Evolutionary conservation across 2,329 filamentous ascomycete genomes (phyloP), one percentile per base, ranked within the genome.

Genomic region (Pestalotiopsis sp.): DNA sequence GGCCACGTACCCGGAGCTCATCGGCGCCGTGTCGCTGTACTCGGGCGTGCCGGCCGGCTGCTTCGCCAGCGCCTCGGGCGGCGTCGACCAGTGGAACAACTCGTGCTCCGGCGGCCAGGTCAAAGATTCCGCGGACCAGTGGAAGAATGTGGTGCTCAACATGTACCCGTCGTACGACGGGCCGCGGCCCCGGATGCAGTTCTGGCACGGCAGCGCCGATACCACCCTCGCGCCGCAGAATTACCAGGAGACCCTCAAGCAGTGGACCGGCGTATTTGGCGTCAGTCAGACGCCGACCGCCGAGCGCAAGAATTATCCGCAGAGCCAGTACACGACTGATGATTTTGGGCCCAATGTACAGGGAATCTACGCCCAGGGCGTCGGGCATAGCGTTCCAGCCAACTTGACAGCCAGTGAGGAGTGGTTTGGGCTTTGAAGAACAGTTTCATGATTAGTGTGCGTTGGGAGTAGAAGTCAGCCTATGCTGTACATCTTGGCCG

Each of bases 171-270:
- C 81, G 4, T 88, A 88, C 73, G 78, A 77, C 17, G 86, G 86
- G 2, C 67, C 81, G 0, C 80, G 85, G 2, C 87, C 88, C 2
- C 83, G 81, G 67, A 86, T 90, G 83, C 85, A 87, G 75, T 83
- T 89, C 74, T 89, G 85, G 79, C 87, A 90, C 74, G 87, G 87
- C 56, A 84, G 82, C 49, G 77, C 75, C 2, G 87, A 90, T 74
- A 77, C 76, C 12, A 87, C 83, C 0, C 79, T 90, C 11, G 79
- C 81, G 65, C 84, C 84, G 17, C 81, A 83, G 72, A 89, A 89
- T 77, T 88, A 88, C 74, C 76, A 87, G 52, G 88, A 90, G 79
- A 84, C 84, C 65, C 84, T 87, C 74, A 87, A 88, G 80, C 81
- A 87, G 78, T 88, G 86, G 85, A 82, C 84, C 0, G 83, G 81